Evolutionary conservation across 2,329 filamentous ascomycete species (phyloP).

Genomic region (Coniella lustricola): DNA sequence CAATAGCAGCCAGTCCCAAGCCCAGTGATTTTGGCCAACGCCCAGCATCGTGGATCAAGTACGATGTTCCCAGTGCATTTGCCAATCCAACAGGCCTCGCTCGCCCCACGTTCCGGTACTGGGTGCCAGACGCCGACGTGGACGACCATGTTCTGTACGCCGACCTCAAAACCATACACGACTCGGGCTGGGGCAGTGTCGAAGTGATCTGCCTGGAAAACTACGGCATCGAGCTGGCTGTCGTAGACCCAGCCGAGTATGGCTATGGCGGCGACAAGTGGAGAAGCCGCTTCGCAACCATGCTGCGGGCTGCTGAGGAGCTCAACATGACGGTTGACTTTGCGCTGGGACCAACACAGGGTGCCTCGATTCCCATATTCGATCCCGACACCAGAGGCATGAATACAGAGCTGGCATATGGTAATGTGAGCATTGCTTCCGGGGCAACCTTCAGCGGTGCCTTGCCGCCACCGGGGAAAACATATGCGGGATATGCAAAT

Average conservation of each 20-base stretch:
- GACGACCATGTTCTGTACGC: conserved; percentile 10
- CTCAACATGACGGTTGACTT: conserved; percentile 9
- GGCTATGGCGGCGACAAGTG: conserved; percentile 7
- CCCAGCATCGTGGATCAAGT: conserved; percentile 3
- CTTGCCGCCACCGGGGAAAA: conserved; percentile 1
- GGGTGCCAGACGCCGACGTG: conserved; percentile 8
- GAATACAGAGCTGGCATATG: conserved; percentile 7
- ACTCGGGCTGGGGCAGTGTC: conserved; percentile 4
- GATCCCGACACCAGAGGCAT: conserved; percentile 4
- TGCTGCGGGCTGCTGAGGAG: conserved; percentile 5
- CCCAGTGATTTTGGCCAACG: conserved; percentile 1
- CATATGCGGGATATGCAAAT: conserved; percentile 3
- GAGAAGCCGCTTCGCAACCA: conserved; percentile 4
- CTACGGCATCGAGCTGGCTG: conserved; percentile 7
- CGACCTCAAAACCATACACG: conserved; percentile 2
- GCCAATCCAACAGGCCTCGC: conserved; percentile 4
- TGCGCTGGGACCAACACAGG: conserved; percentile 7
- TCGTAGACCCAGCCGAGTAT: conserved; percentile 5
- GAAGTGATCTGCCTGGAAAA: conserved; percentile 8
- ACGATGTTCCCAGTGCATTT: conserved; percentile 2
- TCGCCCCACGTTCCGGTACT: conserved; percentile 7
- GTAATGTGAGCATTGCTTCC: conserved; percentile 1
- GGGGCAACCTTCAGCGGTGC: conserved; percentile 6
- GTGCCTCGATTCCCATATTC: conserved; percentile 6
- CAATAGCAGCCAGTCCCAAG: conserved; percentile 1